Conservation (phyloP, 2,329 filamentous ascomycete species). For the Aspergillus oerlinghausenensis region DNA sequence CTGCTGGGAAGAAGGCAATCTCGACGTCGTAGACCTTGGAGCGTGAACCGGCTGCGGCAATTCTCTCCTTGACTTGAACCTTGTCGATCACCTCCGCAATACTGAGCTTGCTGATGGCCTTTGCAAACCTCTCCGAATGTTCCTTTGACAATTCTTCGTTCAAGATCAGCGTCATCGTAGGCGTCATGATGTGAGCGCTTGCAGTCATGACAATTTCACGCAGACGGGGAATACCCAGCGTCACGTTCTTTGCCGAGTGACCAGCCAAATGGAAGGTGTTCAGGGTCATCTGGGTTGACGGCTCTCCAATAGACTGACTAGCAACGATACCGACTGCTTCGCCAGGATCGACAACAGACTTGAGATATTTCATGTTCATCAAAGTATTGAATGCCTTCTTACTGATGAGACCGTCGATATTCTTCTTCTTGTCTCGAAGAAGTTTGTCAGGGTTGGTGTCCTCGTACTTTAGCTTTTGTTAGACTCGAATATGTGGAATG, state of each 20-base stretch:
- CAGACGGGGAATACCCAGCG: slow-evolving; percentile 92
- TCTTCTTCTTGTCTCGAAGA: slow-evolving; percentile 57
- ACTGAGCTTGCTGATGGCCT: slow-evolving; percentile 82
- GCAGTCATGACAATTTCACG: slow-evolving; percentile 99
- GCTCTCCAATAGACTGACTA: slow-evolving; percentile 93
- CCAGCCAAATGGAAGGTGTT: slow-evolving; percentile 99
- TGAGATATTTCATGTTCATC: slow-evolving; percentile 87
- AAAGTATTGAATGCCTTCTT: slow-evolving; percentile 78
- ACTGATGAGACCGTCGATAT: slow-evolving; percentile 37
- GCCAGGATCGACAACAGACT: slow-evolving; percentile 86
- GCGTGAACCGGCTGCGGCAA: slow-evolving; percentile 65
- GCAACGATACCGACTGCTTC: slow-evolving; percentile 97
- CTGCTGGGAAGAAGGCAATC: slow-evolving; percentile 75
- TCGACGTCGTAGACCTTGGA: slow-evolving; percentile 83
- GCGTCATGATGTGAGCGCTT: slow-evolving; percentile 81
- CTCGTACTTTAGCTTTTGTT: slow-evolving; percentile 55
- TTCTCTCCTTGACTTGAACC: slow-evolving; percentile 72
- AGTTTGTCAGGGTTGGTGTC: slow-evolving; percentile 66
- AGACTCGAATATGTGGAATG: slow-evolving; percentile 8
- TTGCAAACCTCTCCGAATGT: slow-evolving; percentile 75
- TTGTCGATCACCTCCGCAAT: slow-evolving; percentile 80
- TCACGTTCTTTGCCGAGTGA: slow-evolving; percentile 97
- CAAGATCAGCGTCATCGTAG: slow-evolving; percentile 67
- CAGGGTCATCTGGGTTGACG: slow-evolving; percentile 97
- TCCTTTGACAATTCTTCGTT: slow-evolving; percentile 65